Conservation (phyloP, 495 filamentous ascomycete species). For the Penicillium riverlandense region DNA sequence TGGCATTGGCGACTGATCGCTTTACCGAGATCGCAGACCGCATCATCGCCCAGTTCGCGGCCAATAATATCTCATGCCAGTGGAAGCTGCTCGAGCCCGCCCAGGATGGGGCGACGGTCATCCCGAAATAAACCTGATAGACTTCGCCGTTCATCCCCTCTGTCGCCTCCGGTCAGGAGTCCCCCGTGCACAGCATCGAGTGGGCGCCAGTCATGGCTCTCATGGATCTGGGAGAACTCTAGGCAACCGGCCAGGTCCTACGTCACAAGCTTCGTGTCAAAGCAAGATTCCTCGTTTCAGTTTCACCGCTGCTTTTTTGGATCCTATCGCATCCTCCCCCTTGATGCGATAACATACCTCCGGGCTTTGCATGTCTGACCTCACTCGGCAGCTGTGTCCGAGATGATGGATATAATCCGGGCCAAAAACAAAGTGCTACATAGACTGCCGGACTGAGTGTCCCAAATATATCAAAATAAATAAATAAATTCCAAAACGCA, state of each 20-base stretch:
- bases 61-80: constrained; percentile 65
- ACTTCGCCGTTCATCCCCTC: not conserved
- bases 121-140: constrained; percentile 12
- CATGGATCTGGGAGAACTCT: too few relatives aligned
- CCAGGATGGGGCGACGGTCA: constrained; percentile 68
- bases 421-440: too few relatives aligned
- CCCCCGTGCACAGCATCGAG: too few relatives aligned
- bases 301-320: constrained; percentile 14
- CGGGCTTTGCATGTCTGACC: too few relatives aligned
- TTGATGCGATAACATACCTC: not conserved
- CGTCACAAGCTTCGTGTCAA: not conserved
- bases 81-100: constrained; percentile 89
- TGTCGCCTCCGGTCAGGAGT: not conserved
- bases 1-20: constrained; percentile 82
- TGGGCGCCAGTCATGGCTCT: too few relatives aligned
- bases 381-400: too few relatives aligned
- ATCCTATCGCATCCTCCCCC: too few relatives aligned
- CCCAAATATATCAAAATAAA: too few relatives aligned
- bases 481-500: too few relatives aligned
- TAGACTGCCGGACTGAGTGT: too few relatives aligned
- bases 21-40: constrained; percentile 76
- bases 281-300: not conserved
- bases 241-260: too few relatives aligned
- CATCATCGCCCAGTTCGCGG: constrained; percentile 60
- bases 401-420: too few relatives aligned